A percentile compares a stretch with the other conserved stretches of the same genome.
Evolutionary conservation across 2,329 filamentous ascomycete species (phyloP).

Genomic region (Colletotrichum scovillei): DNA sequence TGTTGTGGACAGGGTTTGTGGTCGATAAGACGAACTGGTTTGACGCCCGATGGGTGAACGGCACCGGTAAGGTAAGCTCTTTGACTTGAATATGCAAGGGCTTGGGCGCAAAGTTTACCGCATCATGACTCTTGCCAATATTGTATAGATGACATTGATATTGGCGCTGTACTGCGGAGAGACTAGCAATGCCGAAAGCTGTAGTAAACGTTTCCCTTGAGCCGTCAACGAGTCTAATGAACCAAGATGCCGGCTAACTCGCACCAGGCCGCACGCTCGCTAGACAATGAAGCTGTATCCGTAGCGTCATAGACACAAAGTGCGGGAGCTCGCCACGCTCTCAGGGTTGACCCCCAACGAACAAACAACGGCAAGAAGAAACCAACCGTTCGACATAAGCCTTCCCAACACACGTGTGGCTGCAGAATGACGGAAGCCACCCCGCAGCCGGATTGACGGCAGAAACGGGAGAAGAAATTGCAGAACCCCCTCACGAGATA

Average conservation of each 20-base stretch:
- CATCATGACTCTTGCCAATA: background rate
- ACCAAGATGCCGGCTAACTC: background rate
- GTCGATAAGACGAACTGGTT: slow-evolving; percentile 14
- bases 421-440: slow-evolving; percentile 21
- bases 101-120: background rate
- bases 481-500: slow-evolving; percentile 14
- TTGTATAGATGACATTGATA: background rate
- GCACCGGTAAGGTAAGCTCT: background rate
- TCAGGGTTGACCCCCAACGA: background rate
- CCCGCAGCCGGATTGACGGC: slow-evolving; percentile 9
- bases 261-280: background rate
- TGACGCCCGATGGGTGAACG: background rate
- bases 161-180: background rate
- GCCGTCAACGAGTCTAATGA: background rate
- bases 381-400: slow-evolving; percentile 23
- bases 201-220: background rate
- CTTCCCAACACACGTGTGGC: slow-evolving; percentile 15
- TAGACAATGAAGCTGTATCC: background rate
- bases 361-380: background rate
- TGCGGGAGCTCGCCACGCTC: background rate
- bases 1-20: background rate
- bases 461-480: slow-evolving; percentile 12
- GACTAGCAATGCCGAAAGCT: background rate
- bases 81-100: background rate
- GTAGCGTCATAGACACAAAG: background rate